Evolutionary conservation across 2,329 filamentous ascomycete genomes (phyloP), one percentile per base, ranked within the genome.

Genomic region (Trichoderma afroharzianum): DNA sequence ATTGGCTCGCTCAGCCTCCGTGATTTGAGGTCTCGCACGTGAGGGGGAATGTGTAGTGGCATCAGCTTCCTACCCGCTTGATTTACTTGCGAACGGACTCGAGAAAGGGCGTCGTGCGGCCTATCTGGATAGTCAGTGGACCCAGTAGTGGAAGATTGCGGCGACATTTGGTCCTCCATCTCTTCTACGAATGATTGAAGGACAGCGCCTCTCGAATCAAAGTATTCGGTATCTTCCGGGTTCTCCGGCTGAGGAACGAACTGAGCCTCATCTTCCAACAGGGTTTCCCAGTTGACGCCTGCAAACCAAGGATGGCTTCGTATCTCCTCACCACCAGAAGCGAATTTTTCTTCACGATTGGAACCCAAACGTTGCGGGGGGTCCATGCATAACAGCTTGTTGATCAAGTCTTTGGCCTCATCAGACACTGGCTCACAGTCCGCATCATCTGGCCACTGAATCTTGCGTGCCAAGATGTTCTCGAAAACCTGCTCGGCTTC

Each of bases 201-300:
- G 1, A 94, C 97, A 18, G 96, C 96, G 32, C 96, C 96, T 75
- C 96, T 89, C 26, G 93, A 83, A 82, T 99, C 96, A 76, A 99
- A 99, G 79, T 99, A 99, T 78, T 99, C 97, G 0, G 96, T 99
- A 78, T 99, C 95, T 80, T 99, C 96, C 0, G 94, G 95, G 76
- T 99, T 95, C 78, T 97, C 94, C 1, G 93, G 91, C 53, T 93
- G 92, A 0, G 96, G 96, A 12, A 99, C 92, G 79, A 99, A 99
- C 72, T 97, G 94, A 4, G 97, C 94, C 78, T 98, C 95, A 74
- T 98, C 95, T 78, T 98, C 92, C n/a, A 97, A 87, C 24, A 99
- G 83, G 0, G 91, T 93, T 30, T 94, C 92, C 96, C 96, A 99
- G 77, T 93, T 94, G 76, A 97, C 86, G 43, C 91, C 93, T 18